Conservation (phyloP, 495 filamentous ascomycete species). For the Hypoxylon lienhwacheense region DNA sequence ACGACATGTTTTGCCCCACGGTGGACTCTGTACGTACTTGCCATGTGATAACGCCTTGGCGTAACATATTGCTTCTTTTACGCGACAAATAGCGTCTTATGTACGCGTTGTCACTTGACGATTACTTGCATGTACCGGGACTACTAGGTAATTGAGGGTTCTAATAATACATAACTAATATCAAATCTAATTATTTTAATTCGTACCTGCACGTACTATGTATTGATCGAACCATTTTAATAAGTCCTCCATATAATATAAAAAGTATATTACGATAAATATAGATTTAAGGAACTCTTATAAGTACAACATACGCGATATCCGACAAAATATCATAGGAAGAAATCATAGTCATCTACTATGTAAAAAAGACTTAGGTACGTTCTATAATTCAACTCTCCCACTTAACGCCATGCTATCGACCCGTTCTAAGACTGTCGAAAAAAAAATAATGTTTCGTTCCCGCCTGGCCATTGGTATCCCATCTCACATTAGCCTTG, state of each 20-base stretch:
- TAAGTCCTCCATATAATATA: not conserved
- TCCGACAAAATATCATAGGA: no score
- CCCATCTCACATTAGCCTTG: not conserved
- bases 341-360: no score
- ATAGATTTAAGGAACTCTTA: no score
- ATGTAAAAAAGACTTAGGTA: not conserved
- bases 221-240: not conserved
- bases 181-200: no score
- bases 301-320: no score
- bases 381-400: not conserved
- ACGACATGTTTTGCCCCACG: constrained; percentile 31
- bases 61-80: constrained; percentile 17
- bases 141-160: no score
- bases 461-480: not conserved
- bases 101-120: constrained; percentile 33
- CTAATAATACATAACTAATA: no score
- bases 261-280: no score
- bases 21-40: constrained; percentile 3
- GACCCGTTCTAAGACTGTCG: not conserved
- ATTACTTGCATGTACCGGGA: no score
- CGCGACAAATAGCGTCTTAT: constrained; percentile 15
- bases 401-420: constrained; percentile 29
- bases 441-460: constrained; percentile 3
- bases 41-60: constrained; percentile 5
- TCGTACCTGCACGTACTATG: no score